Base-by-base conservation (phyloP, 192 early-diverging fungal species). In the Coemansia sp. region DNA sequence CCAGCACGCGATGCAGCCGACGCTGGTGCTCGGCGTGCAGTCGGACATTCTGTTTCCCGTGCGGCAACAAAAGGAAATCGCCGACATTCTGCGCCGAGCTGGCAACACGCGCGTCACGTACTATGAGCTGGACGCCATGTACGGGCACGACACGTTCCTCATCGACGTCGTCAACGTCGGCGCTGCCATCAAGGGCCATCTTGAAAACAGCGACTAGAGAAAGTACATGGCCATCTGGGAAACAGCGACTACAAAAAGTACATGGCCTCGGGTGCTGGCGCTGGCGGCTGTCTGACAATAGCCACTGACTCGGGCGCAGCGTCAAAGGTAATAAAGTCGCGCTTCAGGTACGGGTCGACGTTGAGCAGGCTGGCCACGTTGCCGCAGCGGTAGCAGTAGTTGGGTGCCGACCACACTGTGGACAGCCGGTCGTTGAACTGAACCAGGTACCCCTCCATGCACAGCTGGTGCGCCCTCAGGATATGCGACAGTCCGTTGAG, bases 371-470 rank as follows among this genome's bases (percentile, higher is more conserved):
- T 93, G 9, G 95, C 96, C 23, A 98, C 94, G 72, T 99, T 98
- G 42, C 95, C 95, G 71, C 97, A 99, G 29, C 97, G 88, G 81
- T 98, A 98, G 75, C 97, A 99, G 81, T 99, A 99, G 70, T 98
- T 97, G 53, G 95, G 95, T 12, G 95, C 96, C 39, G 91, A 93
- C 97, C 97, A 98, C 21, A 91, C 90, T 8, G 98, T 99, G 7
- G 97, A 95, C 62, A 99, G 85, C 65, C 94, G 93, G 64, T 97
- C 92, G 67, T 99, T 83, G 44, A 83, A 83, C 62, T 70, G 72
- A 27, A 83, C 76, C 72, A 75, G 37, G 86, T 93, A 99, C 14
- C 98, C 96, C 75, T 99, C 97, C 84, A 97, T 95, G 21, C 97
- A 95, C 55, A 99, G 87, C 73, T 99, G 97, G 85, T 99, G 97